phyloP scores from a whole-genome alignment of 805 yeast genomes.

The Metschnikowia similis region DNA sequence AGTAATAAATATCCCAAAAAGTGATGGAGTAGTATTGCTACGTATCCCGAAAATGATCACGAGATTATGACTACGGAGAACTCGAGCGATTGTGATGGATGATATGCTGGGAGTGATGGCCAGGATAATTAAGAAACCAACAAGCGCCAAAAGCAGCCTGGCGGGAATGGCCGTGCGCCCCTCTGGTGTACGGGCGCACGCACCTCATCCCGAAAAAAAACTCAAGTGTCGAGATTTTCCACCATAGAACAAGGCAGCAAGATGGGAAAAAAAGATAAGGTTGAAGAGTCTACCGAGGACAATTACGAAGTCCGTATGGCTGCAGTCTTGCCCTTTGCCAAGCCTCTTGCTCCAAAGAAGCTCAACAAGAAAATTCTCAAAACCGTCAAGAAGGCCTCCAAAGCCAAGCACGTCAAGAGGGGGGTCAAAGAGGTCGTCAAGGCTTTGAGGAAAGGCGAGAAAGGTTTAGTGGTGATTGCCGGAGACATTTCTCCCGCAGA shows the following conservation, averaged over 20 bases:
- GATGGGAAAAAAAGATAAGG: slow-evolving; percentile 45
- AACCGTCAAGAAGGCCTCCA: slow-evolving; percentile 95
- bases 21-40: not conserved
- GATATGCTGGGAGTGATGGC: not conserved
- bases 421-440: slow-evolving; percentile 99
- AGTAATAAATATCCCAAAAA: not conserved
- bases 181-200: not conserved
- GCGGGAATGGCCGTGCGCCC: not conserved
- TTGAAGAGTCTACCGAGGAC: slow-evolving; percentile 48
- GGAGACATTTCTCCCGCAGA: slow-evolving; percentile 98
- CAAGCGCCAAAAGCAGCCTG: not conserved
- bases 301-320: slow-evolving; percentile 91
- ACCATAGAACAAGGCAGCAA: slow-evolving; percentile 6
- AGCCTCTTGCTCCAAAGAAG: slow-evolving; percentile 94
- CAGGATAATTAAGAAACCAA: not conserved
- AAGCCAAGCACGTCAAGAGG: slow-evolving; percentile 96
- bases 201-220: slow-evolving; percentile 10
- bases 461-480: slow-evolving; percentile 93
- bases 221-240: slow-evolving; percentile 1
- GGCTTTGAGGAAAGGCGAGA: slow-evolving; percentile 96
- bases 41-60: no score
- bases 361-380: slow-evolving; percentile 91
- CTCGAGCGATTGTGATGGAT: no score
- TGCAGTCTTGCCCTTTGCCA: slow-evolving; percentile 87
- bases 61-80: no score